Percentiles rank a stretch among this genome's conserved stretches.
Conservation (phyloP, 1,284 basidiomycete species). For the Xerocomus nothofagi region DNA sequence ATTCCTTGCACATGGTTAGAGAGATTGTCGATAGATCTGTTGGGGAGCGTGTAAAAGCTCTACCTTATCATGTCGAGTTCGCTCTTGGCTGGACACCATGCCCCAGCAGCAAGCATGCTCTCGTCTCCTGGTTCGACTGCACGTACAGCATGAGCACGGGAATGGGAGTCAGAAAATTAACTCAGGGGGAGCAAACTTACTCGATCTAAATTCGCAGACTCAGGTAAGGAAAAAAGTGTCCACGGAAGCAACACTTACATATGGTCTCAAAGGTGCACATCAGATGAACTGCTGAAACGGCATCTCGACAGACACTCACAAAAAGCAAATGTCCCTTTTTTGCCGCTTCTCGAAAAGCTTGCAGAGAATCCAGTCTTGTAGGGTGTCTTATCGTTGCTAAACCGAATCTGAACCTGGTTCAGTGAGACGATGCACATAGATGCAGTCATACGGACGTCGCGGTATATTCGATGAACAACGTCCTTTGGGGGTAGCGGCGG, state of each 20-base stretch:
- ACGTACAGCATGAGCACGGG: constrained; percentile 7
- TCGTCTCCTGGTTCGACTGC: constrained; percentile 69
- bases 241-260: constrained; percentile 27
- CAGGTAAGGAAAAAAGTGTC: background rate
- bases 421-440: background rate
- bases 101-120: constrained; percentile 76
- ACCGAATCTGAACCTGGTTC: constrained; percentile 61
- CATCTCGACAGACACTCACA: constrained; percentile 50
- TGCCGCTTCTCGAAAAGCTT: constrained; percentile 75
- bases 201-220: constrained; percentile 15
- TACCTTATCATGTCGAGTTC: constrained; percentile 76
- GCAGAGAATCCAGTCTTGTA: constrained; percentile 83
- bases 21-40: background rate
- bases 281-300: constrained; percentile 2
- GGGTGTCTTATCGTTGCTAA: constrained; percentile 91
- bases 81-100: constrained; percentile 82
- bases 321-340: constrained; percentile 75
- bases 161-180: background rate
- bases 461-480: constrained; percentile 81
- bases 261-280: constrained; percentile 39
- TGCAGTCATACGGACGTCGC: constrained; percentile 56
- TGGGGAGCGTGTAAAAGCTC: background rate
- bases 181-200: constrained; percentile 17
- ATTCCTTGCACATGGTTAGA: constrained; percentile 41
- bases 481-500: constrained; percentile 86